Percentiles rank a stretch among this genome's conserved stretches.
These are phyloP conservation scores for Agarophyton chilense DNA, from an alignment of 23 red algal species.

Conservation along the genomic window DNA sequence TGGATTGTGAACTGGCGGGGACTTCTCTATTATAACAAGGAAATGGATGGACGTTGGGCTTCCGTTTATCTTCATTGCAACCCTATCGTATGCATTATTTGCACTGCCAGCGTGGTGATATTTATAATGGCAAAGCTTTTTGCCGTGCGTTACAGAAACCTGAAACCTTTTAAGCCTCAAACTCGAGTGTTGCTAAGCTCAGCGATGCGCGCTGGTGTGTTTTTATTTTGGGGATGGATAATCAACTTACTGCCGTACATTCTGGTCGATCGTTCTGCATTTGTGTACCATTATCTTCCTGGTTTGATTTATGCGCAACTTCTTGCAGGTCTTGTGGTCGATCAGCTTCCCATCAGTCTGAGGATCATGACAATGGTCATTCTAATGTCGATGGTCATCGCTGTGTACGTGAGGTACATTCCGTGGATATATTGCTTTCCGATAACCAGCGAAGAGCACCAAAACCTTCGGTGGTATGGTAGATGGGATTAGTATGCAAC, in stretches of 20 bases:
- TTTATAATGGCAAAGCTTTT: slow-evolving; percentile 35
- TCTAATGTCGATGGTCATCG: slow-evolving; percentile 39
- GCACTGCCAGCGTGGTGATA: slow-evolving; percentile 28
- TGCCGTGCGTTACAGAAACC: slow-evolving; percentile 40
- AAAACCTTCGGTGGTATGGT: slow-evolving; percentile 53
- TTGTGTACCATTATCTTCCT: slow-evolving; percentile 98
- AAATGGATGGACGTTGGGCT: slow-evolving; percentile 61
- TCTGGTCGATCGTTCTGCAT: slow-evolving; percentile 88
- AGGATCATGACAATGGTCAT: slow-evolving; percentile 33
- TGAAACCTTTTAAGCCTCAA: slow-evolving; percentile 6
- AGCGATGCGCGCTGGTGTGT: slow-evolving; percentile 53
- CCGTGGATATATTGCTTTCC: slow-evolving; percentile 95
- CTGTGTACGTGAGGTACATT: slow-evolving; percentile 75
- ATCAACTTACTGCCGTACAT: slow-evolving; percentile 94
- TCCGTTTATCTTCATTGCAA: slow-evolving; percentile 94
- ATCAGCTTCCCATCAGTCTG: slow-evolving; percentile 56
- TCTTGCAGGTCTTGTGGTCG: slow-evolving; percentile 78
- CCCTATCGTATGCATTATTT: slow-evolving; percentile 65
- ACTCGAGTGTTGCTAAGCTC: slow-evolving; percentile 10
- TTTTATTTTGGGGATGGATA: slow-evolving; percentile 80
- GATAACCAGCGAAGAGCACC: slow-evolving; percentile 69
- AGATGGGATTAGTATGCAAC: slow-evolving; percentile 68
- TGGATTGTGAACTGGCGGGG: slow-evolving; percentile 95
- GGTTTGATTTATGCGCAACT: slow-evolving; percentile 88
- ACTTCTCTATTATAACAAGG: slow-evolving; percentile 83